phyloP scores from a whole-genome alignment of 495 filamentous ascomycete species.

The Penicillium coprophilum region DNA sequence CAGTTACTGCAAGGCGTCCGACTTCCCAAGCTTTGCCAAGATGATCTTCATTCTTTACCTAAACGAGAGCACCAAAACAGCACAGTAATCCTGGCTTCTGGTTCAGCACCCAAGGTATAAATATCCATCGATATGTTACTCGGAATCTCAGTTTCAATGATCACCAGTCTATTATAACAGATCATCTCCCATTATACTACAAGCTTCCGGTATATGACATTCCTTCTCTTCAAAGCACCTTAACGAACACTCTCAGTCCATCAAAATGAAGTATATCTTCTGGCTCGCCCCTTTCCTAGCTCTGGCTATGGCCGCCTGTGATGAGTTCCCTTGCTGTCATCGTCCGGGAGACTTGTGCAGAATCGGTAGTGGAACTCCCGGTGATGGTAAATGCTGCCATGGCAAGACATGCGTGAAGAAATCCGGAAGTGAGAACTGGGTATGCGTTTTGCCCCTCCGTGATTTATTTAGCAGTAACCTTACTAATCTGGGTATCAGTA shows the following conservation, averaged over 20 bases:
- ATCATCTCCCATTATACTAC: constrained; percentile 7
- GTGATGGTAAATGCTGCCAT: constrained; percentile 16
- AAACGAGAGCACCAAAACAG: neutral
- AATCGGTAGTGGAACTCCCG: constrained; percentile 10
- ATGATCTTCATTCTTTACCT: constrained; percentile 12
- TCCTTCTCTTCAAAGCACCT: neutral
- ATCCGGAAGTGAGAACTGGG: constrained; percentile 16
- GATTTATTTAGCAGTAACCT: neutral
- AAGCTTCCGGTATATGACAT: constrained; percentile 4
- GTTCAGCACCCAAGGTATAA: neutral
- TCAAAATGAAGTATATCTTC: constrained; percentile 19
- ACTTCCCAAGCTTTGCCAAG: constrained; percentile 12
- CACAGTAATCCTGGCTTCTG: neutral
- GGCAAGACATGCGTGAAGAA: constrained; percentile 9
- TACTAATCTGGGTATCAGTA: neutral
- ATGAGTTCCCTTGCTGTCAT: constrained; percentile 14
- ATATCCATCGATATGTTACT: neutral
- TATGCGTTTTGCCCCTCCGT: neutral
- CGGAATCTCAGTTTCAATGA: constrained; percentile 2
- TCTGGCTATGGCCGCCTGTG: constrained; percentile 13
- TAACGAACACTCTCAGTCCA: constrained; percentile 4
- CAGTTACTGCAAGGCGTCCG: constrained; percentile 1
- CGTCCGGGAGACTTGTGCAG: constrained; percentile 17
- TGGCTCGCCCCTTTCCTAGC: constrained; percentile 13
- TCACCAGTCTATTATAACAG: neutral